These are phyloP conservation scores for Alnus glutinosa DNA, from an alignment of 306 rosid genomes.

Conservation along the genomic window DNA sequence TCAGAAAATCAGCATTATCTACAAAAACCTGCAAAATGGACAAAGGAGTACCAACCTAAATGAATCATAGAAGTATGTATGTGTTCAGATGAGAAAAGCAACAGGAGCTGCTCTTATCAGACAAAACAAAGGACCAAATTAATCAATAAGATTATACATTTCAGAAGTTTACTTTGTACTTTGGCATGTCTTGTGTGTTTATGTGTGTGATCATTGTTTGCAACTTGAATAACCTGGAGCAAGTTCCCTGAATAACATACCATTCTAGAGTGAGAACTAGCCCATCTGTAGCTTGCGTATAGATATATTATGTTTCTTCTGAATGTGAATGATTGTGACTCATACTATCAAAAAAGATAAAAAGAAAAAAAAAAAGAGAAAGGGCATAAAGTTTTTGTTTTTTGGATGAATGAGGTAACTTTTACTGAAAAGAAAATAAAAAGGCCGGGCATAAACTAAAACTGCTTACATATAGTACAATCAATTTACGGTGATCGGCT, in stretches of 20 bases:
- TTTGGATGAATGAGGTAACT: no score
- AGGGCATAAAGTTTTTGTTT: no score
- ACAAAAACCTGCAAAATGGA: constrained; percentile 76
- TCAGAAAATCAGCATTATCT: constrained; percentile 78
- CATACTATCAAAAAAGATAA: background rate
- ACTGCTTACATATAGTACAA: background rate
- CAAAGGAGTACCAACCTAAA: background rate
- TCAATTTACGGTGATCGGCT: background rate
- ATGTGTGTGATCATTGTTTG: background rate
- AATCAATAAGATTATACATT: background rate
- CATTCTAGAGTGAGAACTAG: constrained; percentile 3
- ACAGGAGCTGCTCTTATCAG: constrained; percentile 5
- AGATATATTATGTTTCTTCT: background rate
- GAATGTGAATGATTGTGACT: background rate
- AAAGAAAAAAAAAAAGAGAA: background rate
- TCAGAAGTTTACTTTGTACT: background rate
- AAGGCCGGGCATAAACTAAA: background rate
- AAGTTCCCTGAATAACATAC: background rate
- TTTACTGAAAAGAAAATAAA: no score
- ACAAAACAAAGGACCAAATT: constrained; percentile 7
- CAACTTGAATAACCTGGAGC: background rate
- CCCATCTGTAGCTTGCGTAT: background rate
- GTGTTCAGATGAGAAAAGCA: background rate
- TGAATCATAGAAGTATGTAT: background rate
- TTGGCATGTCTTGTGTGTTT: no score